Conservation (phyloP, 2,329 filamentous ascomycete species). For the Thyridium curvatum region DNA sequence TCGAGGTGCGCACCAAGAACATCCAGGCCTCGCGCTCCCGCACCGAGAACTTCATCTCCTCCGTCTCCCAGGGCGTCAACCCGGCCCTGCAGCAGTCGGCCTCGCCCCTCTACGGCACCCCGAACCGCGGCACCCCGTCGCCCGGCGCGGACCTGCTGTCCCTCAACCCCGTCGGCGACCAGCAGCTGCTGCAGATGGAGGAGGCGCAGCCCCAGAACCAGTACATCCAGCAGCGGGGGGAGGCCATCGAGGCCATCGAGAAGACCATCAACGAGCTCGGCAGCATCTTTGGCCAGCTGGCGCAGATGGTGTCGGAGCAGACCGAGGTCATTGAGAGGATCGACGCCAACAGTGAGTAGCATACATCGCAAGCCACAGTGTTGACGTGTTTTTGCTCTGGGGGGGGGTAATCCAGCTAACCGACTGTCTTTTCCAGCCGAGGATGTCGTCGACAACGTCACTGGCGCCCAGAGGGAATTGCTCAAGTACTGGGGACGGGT, state of each 20-base stretch:
- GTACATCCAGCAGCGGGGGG: slow-evolving; percentile 89
- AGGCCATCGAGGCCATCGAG: slow-evolving; percentile 96
- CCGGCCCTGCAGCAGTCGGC: slow-evolving; percentile 66
- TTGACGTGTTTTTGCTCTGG: too few relatives aligned
- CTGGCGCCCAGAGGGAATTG: slow-evolving; percentile 88
- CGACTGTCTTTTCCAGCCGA: slow-evolving; percentile 52
- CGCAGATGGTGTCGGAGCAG: slow-evolving; percentile 95
- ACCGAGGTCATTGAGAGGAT: slow-evolving; percentile 73
- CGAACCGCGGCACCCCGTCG: slow-evolving; percentile 58
- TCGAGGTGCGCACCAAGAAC: slow-evolving; percentile 95
- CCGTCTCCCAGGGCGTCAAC: slow-evolving; percentile 73
- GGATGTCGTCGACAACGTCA: slow-evolving; percentile 96
- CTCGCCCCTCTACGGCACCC: slow-evolving; percentile 80
- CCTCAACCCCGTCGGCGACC: slow-evolving; percentile 74
- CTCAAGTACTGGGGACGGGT: slow-evolving; percentile 96
- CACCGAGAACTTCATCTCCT: slow-evolving; percentile 94
- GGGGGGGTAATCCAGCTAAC: not conserved
- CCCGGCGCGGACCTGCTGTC: slow-evolving; percentile 72
- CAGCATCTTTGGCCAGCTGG: slow-evolving; percentile 52
- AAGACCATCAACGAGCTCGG: slow-evolving; percentile 90
- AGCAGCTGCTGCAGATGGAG: slow-evolving; percentile 89
- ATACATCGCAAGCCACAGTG: too few relatives aligned
- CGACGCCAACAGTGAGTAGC: slow-evolving; percentile 16
- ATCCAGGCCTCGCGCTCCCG: slow-evolving; percentile 88
- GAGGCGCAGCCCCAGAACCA: slow-evolving; percentile 78